These are phyloP conservation scores for Globisporangium iwayamae DNA, from an alignment of 352 stramenopile genomes.

Conservation along the genomic window DNA sequence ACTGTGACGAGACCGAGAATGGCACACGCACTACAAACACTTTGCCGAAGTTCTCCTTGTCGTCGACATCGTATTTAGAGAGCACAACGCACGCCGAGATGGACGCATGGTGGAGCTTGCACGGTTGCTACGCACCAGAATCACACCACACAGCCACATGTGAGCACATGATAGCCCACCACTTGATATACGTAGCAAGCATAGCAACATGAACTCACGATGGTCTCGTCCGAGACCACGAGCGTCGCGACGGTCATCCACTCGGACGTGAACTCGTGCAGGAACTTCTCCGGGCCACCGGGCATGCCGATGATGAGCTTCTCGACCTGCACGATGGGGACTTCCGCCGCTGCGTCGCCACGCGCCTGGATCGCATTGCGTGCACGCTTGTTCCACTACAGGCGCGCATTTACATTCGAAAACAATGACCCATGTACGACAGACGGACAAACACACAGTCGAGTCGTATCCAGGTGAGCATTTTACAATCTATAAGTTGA, in stretches of 20 bases:
- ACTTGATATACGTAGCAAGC: neutral
- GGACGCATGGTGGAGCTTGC: constrained; percentile 17
- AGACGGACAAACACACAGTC: too few relatives aligned
- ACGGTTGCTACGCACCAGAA: constrained; percentile 23
- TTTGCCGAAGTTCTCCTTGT: constrained; percentile 29
- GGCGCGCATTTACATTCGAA: neutral
- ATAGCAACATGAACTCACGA: constrained; percentile 27
- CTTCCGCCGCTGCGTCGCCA: neutral
- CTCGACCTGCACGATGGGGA: constrained; percentile 18
- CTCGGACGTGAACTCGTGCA: constrained; percentile 35
- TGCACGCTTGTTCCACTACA: constrained; percentile 47
- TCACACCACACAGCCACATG: neutral
- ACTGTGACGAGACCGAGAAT: constrained; percentile 33
- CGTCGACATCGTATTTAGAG: constrained; percentile 30
- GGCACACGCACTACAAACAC: constrained; percentile 38
- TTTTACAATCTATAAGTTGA: neutral
- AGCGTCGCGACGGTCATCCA: constrained; percentile 53
- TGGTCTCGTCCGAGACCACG: constrained; percentile 42
- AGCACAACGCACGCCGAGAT: constrained; percentile 33
- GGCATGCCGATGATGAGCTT: constrained; percentile 49
- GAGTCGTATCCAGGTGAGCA: neutral
- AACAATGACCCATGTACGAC: neutral
- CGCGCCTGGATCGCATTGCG: constrained; percentile 20
- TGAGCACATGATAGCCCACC: neutral
- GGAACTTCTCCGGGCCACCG: constrained; percentile 41